phyloP scores from a whole-genome alignment of 2,329 filamentous ascomycete genomes.

The Penicillium sp. region DNA sequence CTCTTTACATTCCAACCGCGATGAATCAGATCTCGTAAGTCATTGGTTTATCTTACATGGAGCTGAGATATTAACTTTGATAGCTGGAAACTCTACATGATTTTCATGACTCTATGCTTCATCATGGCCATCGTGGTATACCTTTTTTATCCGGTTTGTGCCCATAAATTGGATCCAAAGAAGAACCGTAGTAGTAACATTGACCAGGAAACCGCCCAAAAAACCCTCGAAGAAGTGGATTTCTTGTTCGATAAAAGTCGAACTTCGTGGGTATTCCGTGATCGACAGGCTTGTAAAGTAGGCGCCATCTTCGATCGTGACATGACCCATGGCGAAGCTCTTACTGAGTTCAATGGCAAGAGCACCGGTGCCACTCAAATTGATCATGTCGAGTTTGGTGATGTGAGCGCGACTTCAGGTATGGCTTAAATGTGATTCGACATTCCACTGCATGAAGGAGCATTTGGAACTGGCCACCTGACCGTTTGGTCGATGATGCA shows the following conservation, averaged over 20 bases:
- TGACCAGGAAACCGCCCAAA: constrained; percentile 22
- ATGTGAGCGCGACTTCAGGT: background rate
- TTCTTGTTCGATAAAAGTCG: constrained; percentile 21
- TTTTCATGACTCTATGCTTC: constrained; percentile 24
- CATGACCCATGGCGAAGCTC: constrained; percentile 21
- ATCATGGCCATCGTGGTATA: constrained; percentile 22
- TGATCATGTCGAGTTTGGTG: constrained; percentile 41
- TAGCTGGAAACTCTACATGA: constrained; percentile 25
- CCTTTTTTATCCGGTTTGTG: constrained; percentile 22
- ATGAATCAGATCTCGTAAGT: constrained; percentile 24
- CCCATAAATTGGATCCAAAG: too few relatives aligned
- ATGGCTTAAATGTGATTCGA: background rate
- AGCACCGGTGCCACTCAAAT: background rate
- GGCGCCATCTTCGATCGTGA: constrained; percentile 26
- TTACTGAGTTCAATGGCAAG: constrained; percentile 35
- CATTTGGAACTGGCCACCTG: too few relatives aligned
- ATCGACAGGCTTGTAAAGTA: constrained; percentile 19
- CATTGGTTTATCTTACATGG: background rate
- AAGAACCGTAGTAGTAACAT: background rate
- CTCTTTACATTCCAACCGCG: constrained; percentile 25
- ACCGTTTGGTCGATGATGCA: too few relatives aligned
- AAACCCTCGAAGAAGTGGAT: constrained; percentile 24
- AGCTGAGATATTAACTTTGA: background rate
- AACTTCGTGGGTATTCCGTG: constrained; percentile 20
- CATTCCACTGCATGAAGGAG: background rate